Conservation (phyloP, 2,329 filamentous ascomycete genomes). For the Stemphylium beticola region DNA sequence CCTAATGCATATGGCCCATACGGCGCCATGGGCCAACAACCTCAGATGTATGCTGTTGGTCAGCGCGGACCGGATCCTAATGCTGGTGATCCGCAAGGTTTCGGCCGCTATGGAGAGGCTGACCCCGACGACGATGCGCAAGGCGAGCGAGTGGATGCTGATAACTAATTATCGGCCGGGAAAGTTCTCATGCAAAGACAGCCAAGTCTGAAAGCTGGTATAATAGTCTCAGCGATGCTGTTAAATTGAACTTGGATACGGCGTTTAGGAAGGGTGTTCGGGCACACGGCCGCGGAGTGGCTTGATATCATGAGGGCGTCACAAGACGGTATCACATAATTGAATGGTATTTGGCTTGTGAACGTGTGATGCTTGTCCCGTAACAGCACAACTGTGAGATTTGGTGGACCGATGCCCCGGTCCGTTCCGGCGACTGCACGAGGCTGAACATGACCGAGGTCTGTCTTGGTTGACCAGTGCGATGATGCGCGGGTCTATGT, state of each 20-base stretch:
- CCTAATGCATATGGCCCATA: constrained; percentile 84
- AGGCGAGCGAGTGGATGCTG: constrained; percentile 50
- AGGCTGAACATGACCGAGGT: constrained; percentile 4
- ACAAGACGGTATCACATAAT: constrained; percentile 28
- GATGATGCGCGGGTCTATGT: constrained; percentile 1
- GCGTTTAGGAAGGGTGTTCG: constrained; percentile 34
- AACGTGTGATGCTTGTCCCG: neutral
- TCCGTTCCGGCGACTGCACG: constrained; percentile 8
- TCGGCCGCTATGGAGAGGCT: constrained; percentile 46
- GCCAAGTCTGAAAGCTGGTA: neutral
- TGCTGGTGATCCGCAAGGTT: constrained; percentile 47
- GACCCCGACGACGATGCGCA: constrained; percentile 51
- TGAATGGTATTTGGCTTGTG: constrained; percentile 7
- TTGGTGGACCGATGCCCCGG: neutral
- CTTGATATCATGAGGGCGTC: constrained; percentile 30
- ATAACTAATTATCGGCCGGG: constrained; percentile 21
- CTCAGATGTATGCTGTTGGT: constrained; percentile 54
- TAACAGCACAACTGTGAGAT: neutral
- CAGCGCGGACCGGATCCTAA: constrained; percentile 48
- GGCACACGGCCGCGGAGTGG: constrained; percentile 45
- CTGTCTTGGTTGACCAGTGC: neutral
- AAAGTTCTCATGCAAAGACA: neutral
- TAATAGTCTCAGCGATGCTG: neutral
- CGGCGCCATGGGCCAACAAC: constrained; percentile 76
- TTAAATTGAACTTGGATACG: constrained; percentile 9